Conservation (phyloP, 768 basidiomycete species). For the Pluteus cervinus region DNA sequence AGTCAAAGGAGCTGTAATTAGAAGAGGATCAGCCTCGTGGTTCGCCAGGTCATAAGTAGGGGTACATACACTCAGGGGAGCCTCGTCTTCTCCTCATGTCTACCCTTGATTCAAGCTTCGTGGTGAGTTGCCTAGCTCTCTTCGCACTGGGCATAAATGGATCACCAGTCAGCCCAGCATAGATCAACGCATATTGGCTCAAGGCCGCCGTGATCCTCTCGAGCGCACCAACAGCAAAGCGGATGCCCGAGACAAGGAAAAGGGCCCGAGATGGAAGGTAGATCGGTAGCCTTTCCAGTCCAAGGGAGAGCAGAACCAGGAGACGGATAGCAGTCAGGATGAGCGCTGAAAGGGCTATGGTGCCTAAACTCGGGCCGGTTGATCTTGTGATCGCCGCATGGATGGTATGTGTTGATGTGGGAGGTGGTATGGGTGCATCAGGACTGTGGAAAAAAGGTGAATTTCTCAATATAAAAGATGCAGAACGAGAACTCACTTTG, state of each 20-base stretch:
- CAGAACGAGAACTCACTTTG: slow-evolving; percentile 33
- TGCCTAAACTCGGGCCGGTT: slow-evolving; percentile 76
- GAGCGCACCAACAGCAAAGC: slow-evolving; percentile 46
- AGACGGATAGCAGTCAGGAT: slow-evolving; percentile 68
- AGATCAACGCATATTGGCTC: slow-evolving; percentile 59
- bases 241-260: slow-evolving; percentile 38
- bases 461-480: background rate
- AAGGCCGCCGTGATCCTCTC: slow-evolving; percentile 49
- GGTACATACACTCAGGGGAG: slow-evolving; percentile 50
- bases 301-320: slow-evolving; percentile 41
- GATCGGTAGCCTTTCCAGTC: slow-evolving; percentile 50
- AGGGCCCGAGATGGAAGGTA: slow-evolving; percentile 41
- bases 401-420: slow-evolving; percentile 63
- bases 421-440: slow-evolving; percentile 33
- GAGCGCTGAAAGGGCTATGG: slow-evolving; percentile 69
- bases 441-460: slow-evolving; percentile 17
- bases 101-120: slow-evolving; percentile 22
- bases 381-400: slow-evolving; percentile 76
- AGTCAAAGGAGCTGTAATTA: slow-evolving; percentile 49
- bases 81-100: slow-evolving; percentile 35
- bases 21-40: slow-evolving; percentile 4
- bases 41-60: background rate
- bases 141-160: slow-evolving; percentile 54
- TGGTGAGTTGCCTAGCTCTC: slow-evolving; percentile 40
- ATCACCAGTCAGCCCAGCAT: slow-evolving; percentile 72